Base-by-base conservation (phyloP, 2,329 filamentous ascomycete species). In the Xylariomycetidae sp. region DNA sequence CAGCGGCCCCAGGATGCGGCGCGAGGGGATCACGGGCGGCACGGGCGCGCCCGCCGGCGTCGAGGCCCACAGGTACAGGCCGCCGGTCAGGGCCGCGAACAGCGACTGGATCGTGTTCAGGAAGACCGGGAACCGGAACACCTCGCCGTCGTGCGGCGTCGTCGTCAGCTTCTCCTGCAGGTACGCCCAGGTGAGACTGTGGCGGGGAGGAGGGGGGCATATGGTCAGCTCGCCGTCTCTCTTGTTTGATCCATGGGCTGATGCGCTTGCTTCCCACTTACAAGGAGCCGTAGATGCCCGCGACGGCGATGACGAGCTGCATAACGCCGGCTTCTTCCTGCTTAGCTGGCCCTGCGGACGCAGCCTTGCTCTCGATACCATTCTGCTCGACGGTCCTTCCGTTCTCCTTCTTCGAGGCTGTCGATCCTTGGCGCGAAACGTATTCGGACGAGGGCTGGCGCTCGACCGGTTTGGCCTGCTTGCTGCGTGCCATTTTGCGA, bases 131-230 rank as follows among this genome's bases (percentile, higher is more conserved):
- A 88, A 95, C 46, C 83, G 87, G 74, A 95, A 98, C 49, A 85
- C 79, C 58, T 93, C 81, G 26, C 75, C 76, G 19, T 71, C 62
- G 62, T 96, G 92, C 6, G 79, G 73, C 9, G 88, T 96, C 10
- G 92, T 98, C 18, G 92, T 96, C 53, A 98, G 86, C 52, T 92
- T 88, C 63, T 98, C 92, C 70, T 98, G 92, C 40, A 98, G 82
- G 46, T 94, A 81, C 16, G 85, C 92, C 92, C 92, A 98, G 20
- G 89, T 93, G 33, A 98, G 68, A 65, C 90, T 88, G 33, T 22
- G 9, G 15, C 15, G 29, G 10, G 25, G 8, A 31, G 4, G 31
- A n/a, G n/a, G n/a, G n/a, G n/a, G n/a, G n/a, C n/a, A n/a, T n/a
- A n/a, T n/a, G n/a, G 14, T 25, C 13, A 10, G 15, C 25, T 25